Evolutionary conservation across 1,284 basidiomycete species (phyloP).

Genomic region (Naganishia albida): DNA sequence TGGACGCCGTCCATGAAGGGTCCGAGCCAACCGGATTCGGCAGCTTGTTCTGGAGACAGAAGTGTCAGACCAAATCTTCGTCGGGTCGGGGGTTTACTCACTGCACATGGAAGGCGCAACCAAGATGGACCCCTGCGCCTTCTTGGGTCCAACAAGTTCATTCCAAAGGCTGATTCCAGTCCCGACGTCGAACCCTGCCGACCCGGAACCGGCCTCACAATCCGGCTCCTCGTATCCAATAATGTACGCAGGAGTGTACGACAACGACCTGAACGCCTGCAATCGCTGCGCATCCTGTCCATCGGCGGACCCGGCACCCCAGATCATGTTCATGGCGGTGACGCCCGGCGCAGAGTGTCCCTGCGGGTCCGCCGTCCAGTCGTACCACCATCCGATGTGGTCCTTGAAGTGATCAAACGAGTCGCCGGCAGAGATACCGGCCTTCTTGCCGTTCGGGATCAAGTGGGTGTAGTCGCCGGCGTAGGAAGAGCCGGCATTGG

Average conservation of each 20-base stretch:
- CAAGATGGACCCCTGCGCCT: constrained; percentile 44
- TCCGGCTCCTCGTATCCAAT: constrained; percentile 55
- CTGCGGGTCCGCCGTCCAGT: constrained; percentile 40
- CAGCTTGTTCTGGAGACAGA: constrained; percentile 41
- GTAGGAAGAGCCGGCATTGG: constrained; percentile 25
- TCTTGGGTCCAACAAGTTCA: constrained; percentile 45
- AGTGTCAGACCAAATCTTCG: background rate
- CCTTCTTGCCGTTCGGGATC: constrained; percentile 49
- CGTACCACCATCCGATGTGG: constrained; percentile 52
- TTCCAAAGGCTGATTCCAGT: constrained; percentile 47
- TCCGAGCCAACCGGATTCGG: constrained; percentile 44
- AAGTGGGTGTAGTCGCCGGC: constrained; percentile 33
- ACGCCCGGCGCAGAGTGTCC: constrained; percentile 33
- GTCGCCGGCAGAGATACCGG: constrained; percentile 48
- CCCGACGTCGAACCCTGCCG: constrained; percentile 40
- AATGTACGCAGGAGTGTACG: constrained; percentile 44
- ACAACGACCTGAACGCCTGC: constrained; percentile 44
- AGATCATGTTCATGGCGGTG: constrained; percentile 49
- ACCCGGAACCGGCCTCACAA: constrained; percentile 41
- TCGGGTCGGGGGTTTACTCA: constrained; percentile 9
- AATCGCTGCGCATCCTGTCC: constrained; percentile 44
- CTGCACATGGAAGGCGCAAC: constrained; percentile 51
- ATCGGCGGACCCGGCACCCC: constrained; percentile 48
- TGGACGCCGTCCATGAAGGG: constrained; percentile 42
- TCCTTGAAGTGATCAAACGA: constrained; percentile 34